Conservation (phyloP, 2,329 filamentous ascomycete genomes). For the Albophoma yamanashiensis region DNA sequence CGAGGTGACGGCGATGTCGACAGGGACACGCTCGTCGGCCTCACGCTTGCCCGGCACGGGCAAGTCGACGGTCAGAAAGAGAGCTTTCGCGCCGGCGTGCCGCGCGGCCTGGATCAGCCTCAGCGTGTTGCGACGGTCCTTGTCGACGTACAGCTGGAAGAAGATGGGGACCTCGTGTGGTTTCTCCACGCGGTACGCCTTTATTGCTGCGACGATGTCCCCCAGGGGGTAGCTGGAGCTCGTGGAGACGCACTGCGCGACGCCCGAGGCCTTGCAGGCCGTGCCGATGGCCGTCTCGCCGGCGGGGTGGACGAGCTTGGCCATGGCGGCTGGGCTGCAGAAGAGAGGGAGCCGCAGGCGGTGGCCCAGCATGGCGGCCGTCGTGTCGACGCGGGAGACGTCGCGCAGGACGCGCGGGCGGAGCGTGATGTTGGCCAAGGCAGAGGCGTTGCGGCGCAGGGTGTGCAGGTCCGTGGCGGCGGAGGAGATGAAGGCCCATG, state of each 20-base stretch:
- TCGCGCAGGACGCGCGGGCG: slow-evolving; percentile 47
- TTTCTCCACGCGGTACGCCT: background rate
- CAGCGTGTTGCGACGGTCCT: slow-evolving; percentile 39
- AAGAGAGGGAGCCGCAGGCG: slow-evolving; percentile 47
- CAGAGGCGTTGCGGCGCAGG: slow-evolving; percentile 41
- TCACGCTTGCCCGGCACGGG: slow-evolving; percentile 46
- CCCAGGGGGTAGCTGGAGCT: slow-evolving; percentile 47
- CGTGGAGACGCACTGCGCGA: slow-evolving; percentile 52
- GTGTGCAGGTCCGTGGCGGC: slow-evolving; percentile 53
- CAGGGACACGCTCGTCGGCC: slow-evolving; percentile 32
- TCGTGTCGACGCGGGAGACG: slow-evolving; percentile 39
- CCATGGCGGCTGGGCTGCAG: slow-evolving; percentile 54
- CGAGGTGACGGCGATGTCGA: slow-evolving; percentile 25
- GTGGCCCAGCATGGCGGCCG: slow-evolving; percentile 43
- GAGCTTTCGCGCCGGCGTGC: slow-evolving; percentile 31
- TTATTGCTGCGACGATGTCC: slow-evolving; percentile 31
- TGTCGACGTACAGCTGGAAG: slow-evolving; percentile 54
- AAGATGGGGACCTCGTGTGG: slow-evolving; percentile 19
- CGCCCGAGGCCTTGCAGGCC: slow-evolving; percentile 35
- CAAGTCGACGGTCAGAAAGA: slow-evolving; percentile 49
- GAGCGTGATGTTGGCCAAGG: slow-evolving; percentile 46
- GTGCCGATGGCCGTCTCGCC: slow-evolving; percentile 50
- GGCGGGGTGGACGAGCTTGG: slow-evolving; percentile 49
- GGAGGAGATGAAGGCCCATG: slow-evolving; percentile 61
- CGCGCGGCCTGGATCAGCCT: slow-evolving; percentile 33